A percentile compares a stretch with the other conserved stretches of the same genome.
These are phyloP conservation scores for Aspergillus kassunensis DNA, from an alignment of 495 filamentous ascomycete genomes.

Conservation along the genomic window DNA sequence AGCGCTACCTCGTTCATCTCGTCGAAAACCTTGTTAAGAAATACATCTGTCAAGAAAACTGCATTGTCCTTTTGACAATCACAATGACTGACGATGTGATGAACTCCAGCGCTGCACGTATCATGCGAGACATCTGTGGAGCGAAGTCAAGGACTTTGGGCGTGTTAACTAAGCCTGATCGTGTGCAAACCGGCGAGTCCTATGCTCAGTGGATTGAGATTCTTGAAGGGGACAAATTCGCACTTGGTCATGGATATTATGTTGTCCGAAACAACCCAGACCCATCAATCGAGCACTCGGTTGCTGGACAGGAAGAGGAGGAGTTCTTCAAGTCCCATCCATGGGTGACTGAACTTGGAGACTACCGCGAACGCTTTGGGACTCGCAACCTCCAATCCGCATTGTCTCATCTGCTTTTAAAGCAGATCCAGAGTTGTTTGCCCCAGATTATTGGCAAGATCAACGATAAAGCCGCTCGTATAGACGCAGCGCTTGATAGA, in stretches of 20 bases:
- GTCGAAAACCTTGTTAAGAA: slow-evolving; percentile 64
- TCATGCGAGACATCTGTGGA: slow-evolving; percentile 52
- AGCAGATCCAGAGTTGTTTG: slow-evolving; percentile 56
- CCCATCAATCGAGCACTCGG: slow-evolving; percentile 44
- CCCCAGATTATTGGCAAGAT: slow-evolving; percentile 59
- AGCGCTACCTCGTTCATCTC: slow-evolving; percentile 59
- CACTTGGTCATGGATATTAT: slow-evolving; percentile 61
- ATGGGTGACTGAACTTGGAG: slow-evolving; percentile 45
- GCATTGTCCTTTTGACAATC: slow-evolving; percentile 69
- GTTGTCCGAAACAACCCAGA: slow-evolving; percentile 60
- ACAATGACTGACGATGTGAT: slow-evolving; percentile 72
- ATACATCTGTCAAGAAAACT: slow-evolving; percentile 60
- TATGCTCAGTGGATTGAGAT: slow-evolving; percentile 55
- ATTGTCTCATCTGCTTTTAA: slow-evolving; percentile 50
- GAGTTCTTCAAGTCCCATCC: slow-evolving; percentile 51
- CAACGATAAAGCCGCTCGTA: slow-evolving; percentile 38
- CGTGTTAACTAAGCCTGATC: slow-evolving; percentile 78
- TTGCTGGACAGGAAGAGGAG: slow-evolving; percentile 54
- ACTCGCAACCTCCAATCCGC: slow-evolving; percentile 51
- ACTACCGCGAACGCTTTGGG: slow-evolving; percentile 53
- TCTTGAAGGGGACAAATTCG: slow-evolving; percentile 50
- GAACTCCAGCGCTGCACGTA: slow-evolving; percentile 62
- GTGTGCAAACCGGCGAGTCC: slow-evolving; percentile 45
- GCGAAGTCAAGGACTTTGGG: slow-evolving; percentile 65
- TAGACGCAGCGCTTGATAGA: slow-evolving; percentile 43